These are phyloP conservation scores for Periconia sp. DNA, from an alignment of 2,329 filamentous ascomycete species.

Conservation along the genomic window DNA sequence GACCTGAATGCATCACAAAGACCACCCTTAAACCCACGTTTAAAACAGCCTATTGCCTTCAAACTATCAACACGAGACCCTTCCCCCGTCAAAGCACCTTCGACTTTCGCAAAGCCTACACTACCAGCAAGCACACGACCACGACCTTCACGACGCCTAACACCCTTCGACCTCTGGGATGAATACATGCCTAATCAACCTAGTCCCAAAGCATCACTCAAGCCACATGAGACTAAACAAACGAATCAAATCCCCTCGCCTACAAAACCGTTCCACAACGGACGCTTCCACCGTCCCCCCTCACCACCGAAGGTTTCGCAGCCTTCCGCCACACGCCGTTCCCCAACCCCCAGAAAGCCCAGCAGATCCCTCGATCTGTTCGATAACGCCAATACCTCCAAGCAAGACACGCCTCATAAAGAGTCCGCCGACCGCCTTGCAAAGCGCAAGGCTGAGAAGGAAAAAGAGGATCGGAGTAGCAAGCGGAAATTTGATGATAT, in stretches of 20 bases:
- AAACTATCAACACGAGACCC: conserved; percentile 2
- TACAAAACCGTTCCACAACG: neutral
- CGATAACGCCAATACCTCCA: neutral
- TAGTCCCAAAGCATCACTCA: conserved; percentile 4
- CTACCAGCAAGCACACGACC: conserved; percentile 13
- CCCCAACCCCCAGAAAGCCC: neutral
- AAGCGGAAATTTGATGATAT: conserved; percentile 46
- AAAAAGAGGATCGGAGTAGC: conserved; percentile 31
- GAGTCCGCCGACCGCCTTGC: conserved; percentile 34
- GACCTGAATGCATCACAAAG: conserved; percentile 29
- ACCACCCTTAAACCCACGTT: neutral
- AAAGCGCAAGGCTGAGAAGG: conserved; percentile 36
- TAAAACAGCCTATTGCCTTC: conserved; percentile 1
- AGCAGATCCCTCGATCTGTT: conserved; percentile 10
- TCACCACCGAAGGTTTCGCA: neutral
- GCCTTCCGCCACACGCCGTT: neutral
- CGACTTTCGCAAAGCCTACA: conserved; percentile 26
- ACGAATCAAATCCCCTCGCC: conserved; percentile 8
- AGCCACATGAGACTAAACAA: conserved; percentile 2
- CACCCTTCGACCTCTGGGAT: conserved; percentile 35
- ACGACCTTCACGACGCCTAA: conserved; percentile 22
- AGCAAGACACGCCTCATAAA: conserved; percentile 14
- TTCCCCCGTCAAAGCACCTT: neutral
- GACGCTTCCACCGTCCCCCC: neutral
- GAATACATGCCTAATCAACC: conserved; percentile 16